phyloP scores from a whole-genome alignment of 2,329 filamentous ascomycete genomes.

The Pestalotiopsis fici region DNA sequence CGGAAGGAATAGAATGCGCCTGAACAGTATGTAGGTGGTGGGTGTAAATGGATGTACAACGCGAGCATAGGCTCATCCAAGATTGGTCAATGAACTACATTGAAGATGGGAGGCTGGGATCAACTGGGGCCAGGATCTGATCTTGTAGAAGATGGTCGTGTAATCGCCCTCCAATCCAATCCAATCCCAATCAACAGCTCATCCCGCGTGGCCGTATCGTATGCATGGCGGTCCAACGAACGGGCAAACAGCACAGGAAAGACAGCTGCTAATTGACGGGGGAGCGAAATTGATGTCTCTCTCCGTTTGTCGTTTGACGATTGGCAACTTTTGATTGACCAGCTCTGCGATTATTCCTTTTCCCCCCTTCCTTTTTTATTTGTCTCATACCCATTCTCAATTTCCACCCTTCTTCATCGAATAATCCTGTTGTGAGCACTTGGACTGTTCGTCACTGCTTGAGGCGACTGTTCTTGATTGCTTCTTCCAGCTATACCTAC shows the following conservation, averaged over 20 bases:
- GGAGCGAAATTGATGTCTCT: background rate
- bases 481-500: background rate
- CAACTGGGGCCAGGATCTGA: background rate
- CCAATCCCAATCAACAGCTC: conserved; percentile 1
- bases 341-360: background rate
- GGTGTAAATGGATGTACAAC: background rate
- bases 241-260: background rate
- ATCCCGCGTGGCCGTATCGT: background rate
- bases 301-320: background rate
- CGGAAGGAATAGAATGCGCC: no score
- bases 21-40: background rate
- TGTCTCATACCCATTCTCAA: background rate
- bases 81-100: background rate
- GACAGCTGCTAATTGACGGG: background rate
- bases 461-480: background rate
- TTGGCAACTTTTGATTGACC: background rate
- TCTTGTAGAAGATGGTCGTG: background rate
- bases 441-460: background rate
- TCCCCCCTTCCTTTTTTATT: background rate
- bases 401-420: background rate
- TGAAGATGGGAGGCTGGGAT: background rate
- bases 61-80: background rate
- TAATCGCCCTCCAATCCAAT: background rate
- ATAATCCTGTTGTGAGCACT: background rate
- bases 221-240: conserved; percentile 9